Base-by-base conservation (phyloP, 2,329 filamentous ascomycete genomes). In the Exophiala alcalophila region DNA sequence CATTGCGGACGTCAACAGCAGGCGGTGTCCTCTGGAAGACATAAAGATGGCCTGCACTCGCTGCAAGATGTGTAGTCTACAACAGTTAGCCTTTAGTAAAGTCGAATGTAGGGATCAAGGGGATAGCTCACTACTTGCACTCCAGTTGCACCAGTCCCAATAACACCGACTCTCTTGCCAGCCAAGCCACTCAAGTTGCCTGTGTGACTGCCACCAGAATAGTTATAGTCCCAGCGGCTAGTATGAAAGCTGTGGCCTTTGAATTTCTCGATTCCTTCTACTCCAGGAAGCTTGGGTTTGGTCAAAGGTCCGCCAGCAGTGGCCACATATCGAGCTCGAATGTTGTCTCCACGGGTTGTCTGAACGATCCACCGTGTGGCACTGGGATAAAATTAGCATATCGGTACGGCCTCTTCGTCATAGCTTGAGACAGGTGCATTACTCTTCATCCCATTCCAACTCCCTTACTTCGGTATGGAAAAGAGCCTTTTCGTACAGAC, bases 221-320 rank as follows among this genome's bases (percentile, higher is more conserved):
- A 48, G 2, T 53, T 47, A 40, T 69, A 72, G 41, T 69, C 59
- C 61, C 60, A 62, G 5, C 36, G 43, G 3, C 53, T 52, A 3
- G 56, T 55, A 41, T 62, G 60, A 4, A 57, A 39, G 7, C 52
- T 34, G 9, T 59, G 47, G 4, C 58, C 58, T 18, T 55, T 47
- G 40, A 62, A 61, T 2, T 30, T 21, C 3, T 49, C 19, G 10
- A 61, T 28, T 2, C 58, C 58, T 1, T 25, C 26, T 15, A 61
- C 49, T 3, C 48, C 15, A 35, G 63, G 26, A 61, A 64, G 38
- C 52, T 63, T 61, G 0, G 76, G 77, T 18, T 68, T 59, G 51
- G 80, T 80, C 19, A 80, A 61, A 16, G 71, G 67, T 2, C 69
- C 69, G 12, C 60, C 58, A 3, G 65, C 65, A 3, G 60, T 55